These are phyloP conservation scores for Debaryomyces maramus DNA, from an alignment of 805 yeast species.

Conservation along the genomic window DNA sequence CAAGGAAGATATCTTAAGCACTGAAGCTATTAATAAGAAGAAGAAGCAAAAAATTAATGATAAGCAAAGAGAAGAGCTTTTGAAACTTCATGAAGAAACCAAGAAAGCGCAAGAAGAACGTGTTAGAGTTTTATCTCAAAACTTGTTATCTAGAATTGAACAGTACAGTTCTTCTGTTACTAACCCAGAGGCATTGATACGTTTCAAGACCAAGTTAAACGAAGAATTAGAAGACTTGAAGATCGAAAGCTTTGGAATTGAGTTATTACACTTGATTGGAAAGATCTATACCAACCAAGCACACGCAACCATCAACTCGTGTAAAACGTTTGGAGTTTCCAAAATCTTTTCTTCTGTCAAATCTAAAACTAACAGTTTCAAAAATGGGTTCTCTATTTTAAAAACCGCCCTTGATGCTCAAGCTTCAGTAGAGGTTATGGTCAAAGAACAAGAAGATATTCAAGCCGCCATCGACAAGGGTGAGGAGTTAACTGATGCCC, in stretches of 20 bases:
- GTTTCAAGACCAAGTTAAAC: conserved; percentile 53
- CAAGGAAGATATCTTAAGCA: conserved; percentile 7
- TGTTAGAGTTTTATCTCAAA: conserved; percentile 49
- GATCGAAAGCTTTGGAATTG: conserved; percentile 93
- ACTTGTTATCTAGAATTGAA: conserved; percentile 50
- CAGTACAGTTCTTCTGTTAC: conserved; percentile 57
- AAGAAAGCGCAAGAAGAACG: conserved; percentile 50
- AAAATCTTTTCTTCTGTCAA: conserved; percentile 79
- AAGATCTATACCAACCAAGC: conserved; percentile 75
- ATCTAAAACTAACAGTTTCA: conserved; percentile 80
- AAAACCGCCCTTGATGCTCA: conserved; percentile 90
- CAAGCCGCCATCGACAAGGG: conserved; percentile 28
- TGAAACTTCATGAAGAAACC: conserved; percentile 54
- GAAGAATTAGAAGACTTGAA: conserved; percentile 78
- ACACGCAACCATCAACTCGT: conserved; percentile 67
- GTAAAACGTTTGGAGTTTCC: conserved; percentile 82
- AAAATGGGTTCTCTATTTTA: conserved; percentile 79
- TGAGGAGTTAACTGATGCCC: conserved; percentile 36
- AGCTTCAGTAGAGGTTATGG: conserved; percentile 63
- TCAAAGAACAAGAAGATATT: conserved; percentile 60
- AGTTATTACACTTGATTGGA: conserved; percentile 81
- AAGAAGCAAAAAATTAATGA: conserved; percentile 31
- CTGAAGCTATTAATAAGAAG: conserved; percentile 27
- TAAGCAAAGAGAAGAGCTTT: conserved; percentile 49
- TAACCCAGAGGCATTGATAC: conserved; percentile 57